Base-by-base conservation (phyloP, 2,329 filamentous ascomycete species). In the Calonectria fujianensis region DNA sequence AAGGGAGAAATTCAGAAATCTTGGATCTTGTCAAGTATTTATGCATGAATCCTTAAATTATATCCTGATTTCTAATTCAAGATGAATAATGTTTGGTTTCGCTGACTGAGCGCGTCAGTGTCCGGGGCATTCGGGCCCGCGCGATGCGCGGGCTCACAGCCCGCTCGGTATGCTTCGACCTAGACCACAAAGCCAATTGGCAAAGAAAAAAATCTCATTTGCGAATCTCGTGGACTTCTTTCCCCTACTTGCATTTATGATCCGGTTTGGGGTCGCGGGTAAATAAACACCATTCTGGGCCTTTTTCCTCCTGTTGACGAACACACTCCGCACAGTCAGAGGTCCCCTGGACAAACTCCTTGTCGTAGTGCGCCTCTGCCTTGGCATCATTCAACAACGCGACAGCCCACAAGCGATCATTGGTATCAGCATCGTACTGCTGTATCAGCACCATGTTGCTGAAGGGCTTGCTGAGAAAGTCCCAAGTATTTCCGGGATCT, bases 401-500 rank as follows among this genome's bases (percentile, higher is more conserved):
- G 2, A 57, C 51, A 9, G 16, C 51, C 51, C 51, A 54, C 4
- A 9, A 14, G 9, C 51, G 51, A 32, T 54, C 14, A 6, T 54
- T 54, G 16, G 6, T 54, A 54, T 54, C 51, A 9, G 27, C 51
- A 32, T 54, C 27, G 16, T 54, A 54, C 16, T 54, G 51, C 2
- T 54, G 51, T 29, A 54, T 32, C 27, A 54, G 51, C 29, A 54
- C 27, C 27, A 54, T 54, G 51, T 54, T 54, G 14, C 6, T 29
- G 29, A 54, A 54, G 14, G 51, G 51, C 51, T 31, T 54, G 51
- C 51, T 54, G 51, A 54, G 27, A 54, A 31, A 54, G 13, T 54
- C 51, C 51, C 51, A 54, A 9, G 51, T 54, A 29, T 54, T 54
- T 54, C 51, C 27, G 5, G 51, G 51, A 29, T 32, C 51, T 20